Conservation (phyloP, 140 eudicot genomes). For the Bidens hawaiensis region DNA sequence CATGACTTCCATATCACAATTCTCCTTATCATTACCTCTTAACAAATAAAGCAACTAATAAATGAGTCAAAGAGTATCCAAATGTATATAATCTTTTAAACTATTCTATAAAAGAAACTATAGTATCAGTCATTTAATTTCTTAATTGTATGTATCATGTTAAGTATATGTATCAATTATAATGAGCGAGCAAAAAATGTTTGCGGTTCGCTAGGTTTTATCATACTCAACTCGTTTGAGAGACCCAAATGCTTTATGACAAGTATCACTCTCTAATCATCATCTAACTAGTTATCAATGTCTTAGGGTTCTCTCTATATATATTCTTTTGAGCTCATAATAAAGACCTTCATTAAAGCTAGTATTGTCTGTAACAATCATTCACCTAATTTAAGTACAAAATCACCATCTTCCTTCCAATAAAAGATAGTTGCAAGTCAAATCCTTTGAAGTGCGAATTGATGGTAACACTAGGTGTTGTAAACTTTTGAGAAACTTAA, state of each 20-base stretch:
- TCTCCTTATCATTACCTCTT: neutral
- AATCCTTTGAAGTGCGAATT: constrained; percentile 1
- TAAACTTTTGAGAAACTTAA: neutral
- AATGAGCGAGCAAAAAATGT: neutral
- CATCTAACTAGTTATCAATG: neutral
- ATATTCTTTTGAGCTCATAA: neutral
- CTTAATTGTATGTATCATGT: neutral
- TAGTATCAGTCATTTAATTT: neutral
- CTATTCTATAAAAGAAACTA: neutral
- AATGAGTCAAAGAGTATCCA: neutral
- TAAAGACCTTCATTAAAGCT: neutral
- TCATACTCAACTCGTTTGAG: neutral
- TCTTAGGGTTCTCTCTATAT: too few species aligned
- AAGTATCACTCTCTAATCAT: neutral
- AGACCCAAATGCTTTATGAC: neutral
- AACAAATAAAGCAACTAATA: neutral
- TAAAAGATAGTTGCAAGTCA: constrained; percentile 13
- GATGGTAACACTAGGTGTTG: neutral
- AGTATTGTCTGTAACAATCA: constrained; percentile 9
- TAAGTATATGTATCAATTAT: neutral
- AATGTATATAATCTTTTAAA: neutral
- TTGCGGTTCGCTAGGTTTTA: neutral
- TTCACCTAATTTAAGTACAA: constrained; percentile 27
- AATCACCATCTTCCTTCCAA: constrained; percentile 13
- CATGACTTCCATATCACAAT: constrained; percentile 14